A percentile compares a stretch with the other conserved stretches of the same genome.
phyloP scores from a whole-genome alignment of 2,329 filamentous ascomycete species.

The Xylaria sp. region DNA sequence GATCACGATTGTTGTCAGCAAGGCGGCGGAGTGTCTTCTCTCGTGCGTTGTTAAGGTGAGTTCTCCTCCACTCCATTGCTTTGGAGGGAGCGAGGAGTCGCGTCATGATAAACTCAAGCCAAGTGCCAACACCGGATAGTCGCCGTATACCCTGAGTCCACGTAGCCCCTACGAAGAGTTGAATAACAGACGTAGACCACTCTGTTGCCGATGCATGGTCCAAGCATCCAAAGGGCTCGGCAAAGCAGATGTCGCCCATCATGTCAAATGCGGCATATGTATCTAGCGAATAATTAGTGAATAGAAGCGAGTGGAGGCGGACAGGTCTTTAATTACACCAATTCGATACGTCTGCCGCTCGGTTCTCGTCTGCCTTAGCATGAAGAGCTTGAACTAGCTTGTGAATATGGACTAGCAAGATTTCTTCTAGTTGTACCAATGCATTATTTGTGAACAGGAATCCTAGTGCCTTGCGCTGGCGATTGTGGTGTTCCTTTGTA shows the following conservation, averaged over 20 bases:
- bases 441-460: slow-evolving; percentile 38
- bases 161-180: slow-evolving; percentile 32
- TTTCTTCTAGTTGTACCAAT: slow-evolving; percentile 32
- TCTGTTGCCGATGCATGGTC: slow-evolving; percentile 30
- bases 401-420: slow-evolving; percentile 34
- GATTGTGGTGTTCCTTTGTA: slow-evolving; percentile 31
- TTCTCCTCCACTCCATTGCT: slow-evolving; percentile 32
- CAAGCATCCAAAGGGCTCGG: slow-evolving; percentile 38
- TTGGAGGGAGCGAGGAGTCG: slow-evolving; percentile 25
- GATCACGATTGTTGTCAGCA: slow-evolving; percentile 27
- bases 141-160: slow-evolving; percentile 38
- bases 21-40: slow-evolving; percentile 34
- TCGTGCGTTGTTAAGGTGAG: slow-evolving; percentile 31
- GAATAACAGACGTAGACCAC: slow-evolving; percentile 33
- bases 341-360: slow-evolving; percentile 32
- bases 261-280: slow-evolving; percentile 36
- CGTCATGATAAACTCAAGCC: slow-evolving; percentile 29
- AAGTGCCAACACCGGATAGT: slow-evolving; percentile 35
- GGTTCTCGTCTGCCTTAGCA: slow-evolving; percentile 8
- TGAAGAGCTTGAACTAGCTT: slow-evolving; percentile 32
- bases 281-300: slow-evolving; percentile 8
- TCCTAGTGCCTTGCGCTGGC: slow-evolving; percentile 37
- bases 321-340: slow-evolving; percentile 30
- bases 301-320: background rate
- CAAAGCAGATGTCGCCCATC: slow-evolving; percentile 35